phyloP scores from a whole-genome alignment of 208 protist genomes.

The Tritrichomonas musculus region DNA sequence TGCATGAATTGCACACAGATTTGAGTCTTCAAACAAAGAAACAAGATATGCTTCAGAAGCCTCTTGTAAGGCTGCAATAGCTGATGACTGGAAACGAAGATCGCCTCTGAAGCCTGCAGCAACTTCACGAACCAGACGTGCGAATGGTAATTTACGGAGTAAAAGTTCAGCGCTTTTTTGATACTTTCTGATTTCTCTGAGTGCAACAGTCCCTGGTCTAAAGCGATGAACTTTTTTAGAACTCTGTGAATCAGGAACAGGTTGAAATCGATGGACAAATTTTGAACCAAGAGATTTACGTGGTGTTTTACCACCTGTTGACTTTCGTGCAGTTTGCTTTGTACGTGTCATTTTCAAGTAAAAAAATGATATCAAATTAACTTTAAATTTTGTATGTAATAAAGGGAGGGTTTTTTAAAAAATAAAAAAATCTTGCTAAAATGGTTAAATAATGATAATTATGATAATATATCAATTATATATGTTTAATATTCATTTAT shows the following conservation, averaged over 20 bases:
- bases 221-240: slow-evolving; percentile 89
- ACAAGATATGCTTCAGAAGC: slow-evolving; percentile 86
- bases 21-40: slow-evolving; percentile 76
- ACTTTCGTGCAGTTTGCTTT: slow-evolving; percentile 51
- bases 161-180: slow-evolving; percentile 95
- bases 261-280: slow-evolving; percentile 79
- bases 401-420: too few relatives aligned
- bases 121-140: slow-evolving; percentile 95
- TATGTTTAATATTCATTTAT: too few relatives aligned
- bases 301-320: too few relatives aligned
- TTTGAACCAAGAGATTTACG: slow-evolving; percentile 76
- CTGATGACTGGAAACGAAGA: slow-evolving; percentile 75
- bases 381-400: too few relatives aligned
- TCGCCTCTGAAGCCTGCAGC: slow-evolving; percentile 82
- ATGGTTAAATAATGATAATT: too few relatives aligned
- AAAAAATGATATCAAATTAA: too few relatives aligned
- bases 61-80: slow-evolving; percentile 88
- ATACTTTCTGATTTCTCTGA: slow-evolving; percentile 95
- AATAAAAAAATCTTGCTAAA: too few relatives aligned
- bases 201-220: slow-evolving; percentile 93
- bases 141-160: slow-evolving; percentile 95
- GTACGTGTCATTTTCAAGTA: slow-evolving; percentile 51
- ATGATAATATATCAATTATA: too few relatives aligned
- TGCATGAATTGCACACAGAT: slow-evolving; percentile 93
- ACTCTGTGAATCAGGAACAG: slow-evolving; percentile 56